Base-by-base conservation (phyloP, 2,329 filamentous ascomycete species). In the Tolypocladium tropicale region DNA sequence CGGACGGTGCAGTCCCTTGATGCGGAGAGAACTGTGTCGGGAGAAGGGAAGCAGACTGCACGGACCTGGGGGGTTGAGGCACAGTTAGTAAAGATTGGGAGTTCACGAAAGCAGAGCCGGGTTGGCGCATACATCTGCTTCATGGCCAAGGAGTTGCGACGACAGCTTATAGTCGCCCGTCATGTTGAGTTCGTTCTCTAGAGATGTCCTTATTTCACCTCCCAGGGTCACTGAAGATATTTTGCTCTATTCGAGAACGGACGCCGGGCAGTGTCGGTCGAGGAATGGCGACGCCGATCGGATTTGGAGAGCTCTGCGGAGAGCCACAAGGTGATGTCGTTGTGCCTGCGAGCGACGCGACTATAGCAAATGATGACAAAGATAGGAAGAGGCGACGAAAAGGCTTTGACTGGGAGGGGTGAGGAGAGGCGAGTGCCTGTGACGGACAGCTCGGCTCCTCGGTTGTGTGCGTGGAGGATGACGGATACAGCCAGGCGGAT, bases 1-100 rank as follows among this genome's bases (percentile, higher is more conserved):
- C 93, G 86, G 55, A 96, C 91, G 18, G 90, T 95, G 64, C 87
- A 88, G 75, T 99, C 94, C 74, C 94, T 83, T 51, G 94, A 97
- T 37, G 90, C 90, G 23, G 94, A 95, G 61, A 96, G 75, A 58
- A 96, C 77, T 50, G 82, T 78, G 61, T 87, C 82, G 58, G 87
- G 76, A 53, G 81, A 80, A 25, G 91, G 89, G 66, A 93, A 96
- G 67, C 79, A 79, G 64, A 96, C 88, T 61, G 84, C 88, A 64
- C 93, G 90, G 64, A 99, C 93, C 93, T 97, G 63, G 28, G 63
- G 28, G 58, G 37, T 57, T 46, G 9, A 55, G 6, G 36, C n/a
- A 16, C 7, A 23, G 53, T 54, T 50, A 54, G 34, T n/a, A 21
- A 4, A 21, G 10, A 4, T n/a, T 28, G 30, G 46, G n/a, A n/a